These are phyloP conservation scores for Amanita rubescens DNA, from an alignment of 768 basidiomycete species.

Conservation along the genomic window DNA sequence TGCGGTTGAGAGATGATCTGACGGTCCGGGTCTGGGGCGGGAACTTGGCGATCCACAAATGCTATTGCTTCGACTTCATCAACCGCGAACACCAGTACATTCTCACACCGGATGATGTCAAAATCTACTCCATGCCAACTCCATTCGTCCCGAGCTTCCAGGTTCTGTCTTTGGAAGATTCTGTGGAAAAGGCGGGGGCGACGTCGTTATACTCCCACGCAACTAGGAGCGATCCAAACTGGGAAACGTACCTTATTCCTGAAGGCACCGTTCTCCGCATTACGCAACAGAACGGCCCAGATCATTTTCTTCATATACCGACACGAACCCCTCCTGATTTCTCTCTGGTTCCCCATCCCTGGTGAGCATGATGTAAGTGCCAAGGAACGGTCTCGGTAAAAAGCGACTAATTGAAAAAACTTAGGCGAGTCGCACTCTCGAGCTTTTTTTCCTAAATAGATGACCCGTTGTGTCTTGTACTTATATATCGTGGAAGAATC, in stretches of 20 bases:
- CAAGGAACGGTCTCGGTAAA: not conserved
- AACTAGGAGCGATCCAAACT: conserved; percentile 11
- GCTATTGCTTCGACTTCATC: conserved; percentile 12
- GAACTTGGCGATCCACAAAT: conserved; percentile 7
- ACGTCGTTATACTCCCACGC: conserved; percentile 2
- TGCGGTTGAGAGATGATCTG: conserved; percentile 10
- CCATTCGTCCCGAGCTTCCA: conserved; percentile 8
- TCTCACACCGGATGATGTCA: conserved; percentile 12
- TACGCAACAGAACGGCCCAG: conserved; percentile 9
- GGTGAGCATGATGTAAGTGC: conserved; percentile 4
- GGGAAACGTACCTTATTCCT: conserved; percentile 13
- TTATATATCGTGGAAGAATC: not conserved
- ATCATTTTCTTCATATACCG: conserved; percentile 10
- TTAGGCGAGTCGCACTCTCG: conserved; percentile 2
- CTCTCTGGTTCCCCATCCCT: conserved; percentile 2
- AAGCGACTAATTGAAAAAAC: conserved; percentile 2
- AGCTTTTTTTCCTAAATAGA: not conserved
- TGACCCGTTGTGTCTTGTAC: not conserved
- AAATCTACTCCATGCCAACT: conserved; percentile 11
- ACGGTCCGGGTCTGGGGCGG: conserved; percentile 13
- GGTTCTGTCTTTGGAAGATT: conserved; percentile 11
- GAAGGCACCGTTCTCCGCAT: conserved; percentile 13
- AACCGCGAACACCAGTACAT: conserved; percentile 9
- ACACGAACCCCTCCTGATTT: conserved; percentile 7
- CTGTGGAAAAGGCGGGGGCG: conserved; percentile 4